Conservation (phyloP, 2,329 filamentous ascomycete genomes). For the Hysterium pulicare region DNA sequence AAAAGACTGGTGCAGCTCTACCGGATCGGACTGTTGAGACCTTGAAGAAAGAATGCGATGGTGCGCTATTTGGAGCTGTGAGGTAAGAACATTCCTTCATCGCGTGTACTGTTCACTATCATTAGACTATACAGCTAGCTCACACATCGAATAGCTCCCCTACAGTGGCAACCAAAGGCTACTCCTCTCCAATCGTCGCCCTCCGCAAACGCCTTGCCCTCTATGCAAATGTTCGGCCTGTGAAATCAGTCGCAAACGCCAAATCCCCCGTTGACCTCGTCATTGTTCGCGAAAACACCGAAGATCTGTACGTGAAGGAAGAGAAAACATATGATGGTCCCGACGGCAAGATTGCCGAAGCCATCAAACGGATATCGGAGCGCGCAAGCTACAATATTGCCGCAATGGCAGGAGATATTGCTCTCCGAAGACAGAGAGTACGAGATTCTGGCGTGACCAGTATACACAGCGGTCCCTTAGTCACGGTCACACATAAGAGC, state of each 20-base stretch:
- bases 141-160: slow-evolving; percentile 60
- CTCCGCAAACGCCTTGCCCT: slow-evolving; percentile 92
- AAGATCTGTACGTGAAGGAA: slow-evolving; percentile 97
- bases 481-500: slow-evolving; percentile 97
- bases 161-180: slow-evolving; percentile 83
- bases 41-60: slow-evolving; percentile 89
- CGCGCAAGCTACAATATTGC: slow-evolving; percentile 82
- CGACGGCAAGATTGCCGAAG: slow-evolving; percentile 85
- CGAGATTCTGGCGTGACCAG: slow-evolving; percentile 57
- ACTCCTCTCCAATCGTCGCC: slow-evolving; percentile 94
- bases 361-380: slow-evolving; percentile 94
- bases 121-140: slow-evolving; percentile 1
- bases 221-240: slow-evolving; percentile 95
- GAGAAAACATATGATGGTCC: slow-evolving; percentile 77
- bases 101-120: neutral
- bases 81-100: slow-evolving; percentile 49
- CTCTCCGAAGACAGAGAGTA: slow-evolving; percentile 78
- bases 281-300: slow-evolving; percentile 97
- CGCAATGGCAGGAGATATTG: slow-evolving; percentile 91
- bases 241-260: slow-evolving; percentile 73
- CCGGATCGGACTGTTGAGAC: slow-evolving; percentile 87
- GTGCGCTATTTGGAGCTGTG: slow-evolving; percentile 93
- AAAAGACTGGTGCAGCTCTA: slow-evolving; percentile 81
- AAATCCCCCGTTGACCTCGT: slow-evolving; percentile 81
- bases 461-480: slow-evolving; percentile 67